Conservation (phyloP, 192 early-diverging fungal species). For the Neocallimastix lanati region DNA sequence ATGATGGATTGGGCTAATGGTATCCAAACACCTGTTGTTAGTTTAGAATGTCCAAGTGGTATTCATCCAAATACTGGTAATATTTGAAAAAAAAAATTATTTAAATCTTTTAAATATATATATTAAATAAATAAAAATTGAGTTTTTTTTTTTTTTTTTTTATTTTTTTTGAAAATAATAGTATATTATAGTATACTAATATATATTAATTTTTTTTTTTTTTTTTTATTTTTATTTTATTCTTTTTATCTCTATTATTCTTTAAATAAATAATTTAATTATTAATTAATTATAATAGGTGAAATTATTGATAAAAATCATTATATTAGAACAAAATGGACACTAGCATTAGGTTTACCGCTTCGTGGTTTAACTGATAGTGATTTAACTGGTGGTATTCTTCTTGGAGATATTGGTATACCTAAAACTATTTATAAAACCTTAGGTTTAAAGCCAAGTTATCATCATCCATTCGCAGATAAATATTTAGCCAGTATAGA, state of each 20-base stretch:
- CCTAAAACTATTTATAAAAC: constrained; percentile 36
- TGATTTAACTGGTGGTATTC: constrained; percentile 45
- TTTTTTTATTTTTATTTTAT: too few species aligned
- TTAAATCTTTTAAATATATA: too few species aligned
- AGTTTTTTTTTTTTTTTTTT: too few species aligned
- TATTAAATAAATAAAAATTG: too few species aligned
- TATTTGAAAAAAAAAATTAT: too few species aligned
- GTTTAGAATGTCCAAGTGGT: background rate
- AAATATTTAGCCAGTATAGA: background rate
- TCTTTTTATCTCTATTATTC: too few species aligned
- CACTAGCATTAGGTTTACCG: constrained; percentile 54
- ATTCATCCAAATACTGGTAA: background rate
- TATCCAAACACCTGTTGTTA: background rate
- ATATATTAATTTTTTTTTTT: too few species aligned
- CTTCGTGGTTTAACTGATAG: constrained; percentile 36
- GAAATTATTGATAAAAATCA: constrained; percentile 22
- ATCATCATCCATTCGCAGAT: background rate
- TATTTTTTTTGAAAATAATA: too few species aligned
- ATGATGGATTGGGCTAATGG: background rate
- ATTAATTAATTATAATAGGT: constrained; percentile 9
- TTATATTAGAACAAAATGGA: constrained; percentile 55
- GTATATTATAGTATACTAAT: too few species aligned
- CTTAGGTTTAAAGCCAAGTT: background rate
- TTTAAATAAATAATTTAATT: too few species aligned
- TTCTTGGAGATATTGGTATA: constrained; percentile 60